Conservation (phyloP, 2,329 filamentous ascomycete genomes). For the Neonectria punicea region DNA sequence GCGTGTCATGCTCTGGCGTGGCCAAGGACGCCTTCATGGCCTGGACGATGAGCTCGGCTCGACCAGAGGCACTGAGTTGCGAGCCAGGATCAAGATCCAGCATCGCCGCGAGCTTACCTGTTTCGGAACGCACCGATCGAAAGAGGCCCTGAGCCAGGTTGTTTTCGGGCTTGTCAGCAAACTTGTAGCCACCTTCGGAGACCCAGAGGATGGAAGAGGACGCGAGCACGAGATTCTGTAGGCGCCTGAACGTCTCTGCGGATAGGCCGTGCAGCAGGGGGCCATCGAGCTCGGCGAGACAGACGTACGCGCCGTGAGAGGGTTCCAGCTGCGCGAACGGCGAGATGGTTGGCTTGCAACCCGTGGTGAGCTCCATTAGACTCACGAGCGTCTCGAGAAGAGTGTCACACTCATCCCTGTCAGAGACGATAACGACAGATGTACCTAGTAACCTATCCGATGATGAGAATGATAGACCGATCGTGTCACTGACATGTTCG, state of each 20-base stretch:
- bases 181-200: slow-evolving; percentile 14
- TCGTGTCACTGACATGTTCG: no score
- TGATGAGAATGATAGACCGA: background rate
- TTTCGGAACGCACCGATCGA: slow-evolving; percentile 59
- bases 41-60: slow-evolving; percentile 47
- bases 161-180: slow-evolving; percentile 49
- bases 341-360: slow-evolving; percentile 18
- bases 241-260: slow-evolving; percentile 49
- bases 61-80: slow-evolving; percentile 42
- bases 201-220: slow-evolving; percentile 54
- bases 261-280: slow-evolving; percentile 55
- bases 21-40: slow-evolving; percentile 38
- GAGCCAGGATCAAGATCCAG: slow-evolving; percentile 57
- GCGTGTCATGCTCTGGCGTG: slow-evolving; percentile 28
- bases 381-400: no score
- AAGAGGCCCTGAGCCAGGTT: slow-evolving; percentile 59
- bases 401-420: slow-evolving; percentile 17
- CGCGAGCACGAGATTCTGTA: slow-evolving; percentile 50
- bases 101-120: slow-evolving; percentile 55
- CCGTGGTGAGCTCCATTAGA: no score
- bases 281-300: slow-evolving; percentile 56
- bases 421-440: slow-evolving; percentile 39
- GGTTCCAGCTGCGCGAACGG: no score
- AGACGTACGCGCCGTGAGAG: slow-evolving; percentile 43
- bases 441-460: background rate